A percentile compares a stretch with the other conserved stretches of the same genome.
Evolutionary conservation across 108 stramenopile genomes (phyloP).

Genomic region (Nitzschia sp.): DNA sequence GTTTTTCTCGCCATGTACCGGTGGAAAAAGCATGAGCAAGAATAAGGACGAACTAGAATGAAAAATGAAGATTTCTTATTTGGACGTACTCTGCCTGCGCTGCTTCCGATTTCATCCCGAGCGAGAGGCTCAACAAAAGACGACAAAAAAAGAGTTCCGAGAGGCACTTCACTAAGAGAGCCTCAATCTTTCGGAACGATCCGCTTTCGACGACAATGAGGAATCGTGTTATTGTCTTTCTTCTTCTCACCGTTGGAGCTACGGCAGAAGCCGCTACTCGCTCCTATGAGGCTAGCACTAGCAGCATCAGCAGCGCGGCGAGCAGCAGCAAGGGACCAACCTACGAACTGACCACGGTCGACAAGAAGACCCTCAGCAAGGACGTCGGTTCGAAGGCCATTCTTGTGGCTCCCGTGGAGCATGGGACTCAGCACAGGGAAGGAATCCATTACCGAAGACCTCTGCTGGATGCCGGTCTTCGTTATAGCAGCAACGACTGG

Average conservation of each 20-base stretch:
- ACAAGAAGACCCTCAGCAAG: neutral
- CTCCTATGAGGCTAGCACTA: neutral
- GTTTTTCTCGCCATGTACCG: too few species aligned
- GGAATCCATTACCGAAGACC: slow-evolving; percentile 19
- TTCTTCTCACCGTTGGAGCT: neutral
- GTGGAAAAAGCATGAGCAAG: too few species aligned
- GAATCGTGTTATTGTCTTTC: neutral
- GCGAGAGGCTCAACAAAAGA: too few species aligned
- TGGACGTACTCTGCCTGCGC: too few species aligned
- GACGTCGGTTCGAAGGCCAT: neutral
- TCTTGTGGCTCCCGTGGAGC: neutral
- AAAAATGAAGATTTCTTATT: too few species aligned
- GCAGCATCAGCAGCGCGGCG: neutral
- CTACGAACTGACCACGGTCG: neutral
- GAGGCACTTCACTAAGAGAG: too few species aligned
- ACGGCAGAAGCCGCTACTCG: neutral
- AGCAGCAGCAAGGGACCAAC: neutral
- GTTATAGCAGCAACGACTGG: slow-evolving; percentile 61
- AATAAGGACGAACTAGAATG: too few species aligned
- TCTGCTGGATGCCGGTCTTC: slow-evolving; percentile 27
- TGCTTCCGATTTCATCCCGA: too few species aligned
- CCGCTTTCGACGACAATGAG: slow-evolving; percentile 1
- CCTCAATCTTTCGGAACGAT: too few species aligned
- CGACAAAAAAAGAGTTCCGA: too few species aligned
- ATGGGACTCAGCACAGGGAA: neutral